Base-by-base conservation (phyloP, 345 rosid genomes). In the Salix arbutifolia region DNA sequence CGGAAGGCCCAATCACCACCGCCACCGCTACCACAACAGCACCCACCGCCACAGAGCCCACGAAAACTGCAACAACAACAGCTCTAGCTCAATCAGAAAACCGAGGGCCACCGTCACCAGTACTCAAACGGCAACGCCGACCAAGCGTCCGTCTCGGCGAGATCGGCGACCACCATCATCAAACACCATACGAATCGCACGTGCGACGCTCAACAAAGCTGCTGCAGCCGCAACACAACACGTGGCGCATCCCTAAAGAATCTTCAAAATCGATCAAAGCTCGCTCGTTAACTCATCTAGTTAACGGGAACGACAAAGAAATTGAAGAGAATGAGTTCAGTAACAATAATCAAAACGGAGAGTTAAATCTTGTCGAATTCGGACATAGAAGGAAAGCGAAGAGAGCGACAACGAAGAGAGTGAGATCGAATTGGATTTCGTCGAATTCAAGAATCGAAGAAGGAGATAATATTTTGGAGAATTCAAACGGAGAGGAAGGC, bases 201-300 rank as follows among this genome's bases (percentile, higher is more conserved):
- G 35, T 71, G 37, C 89, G 90, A 25, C 93, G 90, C 42, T 69
- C 81, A 53, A 87, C 69, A 9, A 66, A 31, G 71, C 71, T 21
- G 31, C 44, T 18, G 50, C 71, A 87, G 77, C 86, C 77, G 14
- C 75, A 38, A 2, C 74, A 52, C 7, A 66, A 67, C 38, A 23
- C 85, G 14, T 85, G 85, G 84, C 83, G 90, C 26, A 74, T 70
- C 40, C 85, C 81, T 8, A 87, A 65, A 65, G 91, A 90, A 14
- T 58, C 83, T 17, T 67, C 84, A 6, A 87, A 87, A 74, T 83
- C 90, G 25, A 68, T 79, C 60, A 90, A 89, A 76, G 89, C 94
- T 12, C 88, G 94, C 19, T 86, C 92, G 30, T 64, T 90, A 74
- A 86, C 87, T 31, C 83, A 89, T 77, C 90, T 90, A 58, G 91